phyloP scores from a whole-genome alignment of 2,329 filamentous ascomycete genomes.

The Trichoderma sp. region DNA sequence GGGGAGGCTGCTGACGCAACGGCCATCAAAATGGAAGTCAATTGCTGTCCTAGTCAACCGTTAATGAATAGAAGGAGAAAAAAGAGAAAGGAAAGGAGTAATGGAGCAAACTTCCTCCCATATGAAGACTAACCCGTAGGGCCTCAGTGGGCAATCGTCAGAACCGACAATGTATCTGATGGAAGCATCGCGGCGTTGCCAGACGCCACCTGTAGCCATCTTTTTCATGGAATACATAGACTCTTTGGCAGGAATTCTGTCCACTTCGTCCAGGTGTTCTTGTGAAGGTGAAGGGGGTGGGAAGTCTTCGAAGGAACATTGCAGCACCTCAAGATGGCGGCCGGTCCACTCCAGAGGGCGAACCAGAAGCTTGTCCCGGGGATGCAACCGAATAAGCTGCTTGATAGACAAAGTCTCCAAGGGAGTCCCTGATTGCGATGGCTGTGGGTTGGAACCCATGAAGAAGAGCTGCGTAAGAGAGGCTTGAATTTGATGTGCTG shows the following conservation, averaged over 20 bases:
- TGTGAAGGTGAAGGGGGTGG: neutral
- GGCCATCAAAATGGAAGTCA: neutral
- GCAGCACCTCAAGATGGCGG: neutral
- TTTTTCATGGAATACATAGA: too few species aligned
- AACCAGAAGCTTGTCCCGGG: neutral
- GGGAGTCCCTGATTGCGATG: too few species aligned
- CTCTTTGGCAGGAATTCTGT: neutral
- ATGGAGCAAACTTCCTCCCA: neutral
- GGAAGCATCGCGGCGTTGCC: too few species aligned
- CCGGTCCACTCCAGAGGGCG: neutral
- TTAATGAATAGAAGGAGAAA: neutral
- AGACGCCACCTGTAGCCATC: too few species aligned
- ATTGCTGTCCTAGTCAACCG: neutral
- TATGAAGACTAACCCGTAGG: neutral
- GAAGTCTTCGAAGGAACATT: neutral
- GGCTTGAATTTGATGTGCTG: neutral
- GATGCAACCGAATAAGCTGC: neutral
- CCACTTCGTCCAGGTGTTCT: neutral
- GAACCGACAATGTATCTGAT: neutral
- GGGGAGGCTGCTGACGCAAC: neutral
- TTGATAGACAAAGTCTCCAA: neutral
- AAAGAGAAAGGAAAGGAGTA: neutral
- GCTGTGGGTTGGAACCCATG: neutral
- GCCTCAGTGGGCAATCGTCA: neutral
- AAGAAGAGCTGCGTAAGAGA: neutral